Evolutionary conservation across 179 eudicot species (phyloP).

Genomic region (Beta lomatogona): DNA sequence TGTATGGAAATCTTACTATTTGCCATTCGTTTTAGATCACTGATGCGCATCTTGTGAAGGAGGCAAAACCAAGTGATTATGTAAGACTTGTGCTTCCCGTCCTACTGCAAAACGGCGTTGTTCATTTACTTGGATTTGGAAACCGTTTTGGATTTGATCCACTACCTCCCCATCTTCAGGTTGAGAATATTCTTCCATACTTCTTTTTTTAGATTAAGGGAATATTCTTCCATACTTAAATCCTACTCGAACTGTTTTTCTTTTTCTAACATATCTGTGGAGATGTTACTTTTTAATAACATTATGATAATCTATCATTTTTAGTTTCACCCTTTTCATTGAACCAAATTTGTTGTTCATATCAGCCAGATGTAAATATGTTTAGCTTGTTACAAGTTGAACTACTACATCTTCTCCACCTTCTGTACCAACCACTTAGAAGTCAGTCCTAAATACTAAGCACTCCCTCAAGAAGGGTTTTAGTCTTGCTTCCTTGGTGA

Average conservation of each 20-base stretch:
- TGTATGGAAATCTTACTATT: not conserved
- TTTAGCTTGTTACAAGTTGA: not conserved
- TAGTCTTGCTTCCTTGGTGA: not conserved
- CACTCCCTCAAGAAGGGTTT: not conserved
- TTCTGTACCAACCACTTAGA: not conserved
- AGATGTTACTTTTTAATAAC: not conserved
- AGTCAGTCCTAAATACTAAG: not conserved
- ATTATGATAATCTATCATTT: not conserved
- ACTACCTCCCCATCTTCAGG: constrained; percentile 80
- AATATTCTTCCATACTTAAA: not conserved
- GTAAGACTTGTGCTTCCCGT: constrained; percentile 62
- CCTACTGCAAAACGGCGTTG: constrained; percentile 62
- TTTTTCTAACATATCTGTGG: not conserved
- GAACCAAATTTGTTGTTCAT: not conserved
- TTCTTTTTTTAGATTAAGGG: not conserved
- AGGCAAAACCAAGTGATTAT: constrained; percentile 72
- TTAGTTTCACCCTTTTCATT: not conserved
- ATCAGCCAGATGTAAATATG: not conserved
- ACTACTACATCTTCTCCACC: not conserved
- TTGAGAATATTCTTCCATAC: constrained; percentile 20
- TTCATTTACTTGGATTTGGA: constrained; percentile 90
- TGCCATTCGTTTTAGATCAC: constrained; percentile 59
- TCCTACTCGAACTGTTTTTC: not conserved
- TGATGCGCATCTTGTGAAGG: constrained; percentile 84
- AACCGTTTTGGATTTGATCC: constrained; percentile 96